Evolutionary conservation across 1,284 basidiomycete genomes (phyloP), one percentile per base, ranked within the genome.

Genomic region (Cryptococcus deneoformans): DNA sequence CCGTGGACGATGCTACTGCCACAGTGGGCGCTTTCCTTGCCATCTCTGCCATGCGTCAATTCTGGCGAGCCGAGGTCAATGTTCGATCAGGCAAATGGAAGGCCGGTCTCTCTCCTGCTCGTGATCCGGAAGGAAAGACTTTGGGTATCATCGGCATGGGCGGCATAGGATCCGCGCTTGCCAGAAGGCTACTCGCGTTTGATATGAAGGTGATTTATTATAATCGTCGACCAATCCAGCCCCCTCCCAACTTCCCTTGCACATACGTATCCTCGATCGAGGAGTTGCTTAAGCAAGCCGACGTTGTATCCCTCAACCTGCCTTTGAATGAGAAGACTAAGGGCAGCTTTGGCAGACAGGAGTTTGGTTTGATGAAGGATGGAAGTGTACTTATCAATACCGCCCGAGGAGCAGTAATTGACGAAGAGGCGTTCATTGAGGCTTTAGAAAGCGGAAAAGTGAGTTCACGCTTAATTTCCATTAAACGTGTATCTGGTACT

Each of bases 1-100:
- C 90, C 3, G 92, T 95, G 51, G 89, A 96, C 77, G 90, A 92
- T 63, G 91, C 88, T 3, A 94, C 92, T 0, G 92, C 92, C 1
- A 94, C 92, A 1, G 90, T 90, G 0, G 92, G 87, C 0, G 80
- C 92, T 24, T 95, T 88, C 77, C 85, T 95, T 53, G 79, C 92
- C 65, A 84, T 95, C 65, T 89, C 90, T 20, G 83, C 89, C n/a
- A 75, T 93, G 48, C 86, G 92, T 38, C 86, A 89, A 64, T 95
- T 86, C 77, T 82, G 86, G 14, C 75, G 82, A 46, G 85, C 84
- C 9, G 92, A 95, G 74, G 83, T 84, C 46, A 85, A 84, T 58
- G 80, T 90, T 63, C 79, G 82, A 44, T 45, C 53, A 1, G 78
- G 82, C 68, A 73, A 79, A 38, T 89, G 85, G 84, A 87, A 87